Base-by-base conservation (phyloP, 192 early-diverging fungal genomes). In the Coemansia sp. region DNA sequence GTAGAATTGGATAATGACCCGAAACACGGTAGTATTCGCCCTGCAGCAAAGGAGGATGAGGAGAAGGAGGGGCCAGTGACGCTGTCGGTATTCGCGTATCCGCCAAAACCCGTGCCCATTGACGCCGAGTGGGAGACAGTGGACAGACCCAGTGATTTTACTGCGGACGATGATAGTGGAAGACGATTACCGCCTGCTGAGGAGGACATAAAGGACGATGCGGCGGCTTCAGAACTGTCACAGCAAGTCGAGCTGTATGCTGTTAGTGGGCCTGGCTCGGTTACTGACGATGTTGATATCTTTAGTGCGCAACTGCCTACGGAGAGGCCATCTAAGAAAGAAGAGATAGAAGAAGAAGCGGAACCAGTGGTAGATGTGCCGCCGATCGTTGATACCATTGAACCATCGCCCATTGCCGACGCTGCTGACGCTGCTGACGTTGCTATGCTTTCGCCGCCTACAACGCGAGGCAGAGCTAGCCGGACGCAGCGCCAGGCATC, bases 71-170 rank as follows among this genome's bases (percentile, higher is more conserved):
- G n/a, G n/a, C n/a, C n/a, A n/a, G n/a, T n/a, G n/a, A n/a, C n/a
- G n/a, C n/a, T n/a, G n/a, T n/a, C n/a, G n/a, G n/a, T n/a, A n/a
- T 46, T 49, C 40, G 56, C 56, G 27, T 82, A 76, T 56, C 79
- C 79, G 22, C 79, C 79, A n/a, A 70, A 60, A 20, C 73, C 70
- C 1, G 12, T 38, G 35, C 64, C 79, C n/a, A 74, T 82, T 32
- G 79, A 82, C 25, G 59, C 64, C 5, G 70, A 58, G 8, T 82
- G 79, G 79, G 73, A 73, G 64, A 51, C 57, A 10, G 59, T 82
- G 7, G 73, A 81, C 29, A 22, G 42, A 8, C 60, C 39, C 27
- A 22, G 12, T 11, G 31, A 62, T 31, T n/a, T n/a, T n/a, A n/a
- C n/a, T n/a, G 45, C 61, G 37, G 35, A 56, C 25, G 27, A 45